A percentile compares a stretch with the other conserved stretches of the same genome.
Conservation (phyloP, 768 basidiomycete genomes). For the Serendipita sp. region DNA sequence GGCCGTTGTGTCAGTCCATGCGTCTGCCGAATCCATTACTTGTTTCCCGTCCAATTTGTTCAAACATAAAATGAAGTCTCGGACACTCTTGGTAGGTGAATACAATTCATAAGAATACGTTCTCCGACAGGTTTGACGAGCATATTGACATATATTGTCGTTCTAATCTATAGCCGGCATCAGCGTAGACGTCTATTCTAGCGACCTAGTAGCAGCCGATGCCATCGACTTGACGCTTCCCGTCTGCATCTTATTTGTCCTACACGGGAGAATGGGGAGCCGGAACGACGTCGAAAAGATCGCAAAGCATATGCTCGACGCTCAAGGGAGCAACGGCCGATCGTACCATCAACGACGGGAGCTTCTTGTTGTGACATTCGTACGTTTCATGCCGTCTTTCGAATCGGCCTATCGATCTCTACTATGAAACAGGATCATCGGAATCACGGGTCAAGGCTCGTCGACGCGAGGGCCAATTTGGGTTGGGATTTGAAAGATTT, state of each 20-base stretch:
- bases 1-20: too few species aligned
- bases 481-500: constrained; percentile 21
- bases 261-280: constrained; percentile 31
- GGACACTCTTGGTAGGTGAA: too few species aligned
- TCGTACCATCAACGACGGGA: constrained; percentile 20
- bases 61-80: too few species aligned
- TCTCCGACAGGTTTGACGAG: too few species aligned
- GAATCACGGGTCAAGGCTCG: constrained; percentile 32
- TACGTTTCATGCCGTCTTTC: constrained; percentile 15
- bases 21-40: too few species aligned
- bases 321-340: constrained; percentile 13
- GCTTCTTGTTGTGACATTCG: constrained; percentile 32
- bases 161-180: background rate
- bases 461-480: constrained; percentile 24
- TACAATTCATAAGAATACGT: too few species aligned
- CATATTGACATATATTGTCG: background rate
- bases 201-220: background rate
- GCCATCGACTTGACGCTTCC: constrained; percentile 10
- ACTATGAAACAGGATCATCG: constrained; percentile 28
- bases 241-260: constrained; percentile 27
- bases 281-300: constrained; percentile 20
- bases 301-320: constrained; percentile 22
- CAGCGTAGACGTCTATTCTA: background rate
- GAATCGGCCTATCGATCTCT: background rate
- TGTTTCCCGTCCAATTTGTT: too few species aligned